Base-by-base conservation (phyloP, 352 stramenopile species). In the Globisporangium acanthophoron region DNA sequence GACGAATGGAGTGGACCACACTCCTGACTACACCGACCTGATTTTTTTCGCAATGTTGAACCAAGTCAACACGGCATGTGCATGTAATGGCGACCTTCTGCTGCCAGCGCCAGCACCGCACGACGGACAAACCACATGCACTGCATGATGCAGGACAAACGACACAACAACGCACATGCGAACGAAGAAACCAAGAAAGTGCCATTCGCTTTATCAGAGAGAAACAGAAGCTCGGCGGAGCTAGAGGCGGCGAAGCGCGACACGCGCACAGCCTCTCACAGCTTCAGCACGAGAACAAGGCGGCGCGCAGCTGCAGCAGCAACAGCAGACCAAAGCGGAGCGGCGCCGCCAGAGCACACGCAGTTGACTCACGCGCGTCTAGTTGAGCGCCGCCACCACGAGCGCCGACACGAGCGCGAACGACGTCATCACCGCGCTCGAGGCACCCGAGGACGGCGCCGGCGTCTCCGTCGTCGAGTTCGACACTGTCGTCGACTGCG, bases 311-410 rank as follows among this genome's bases (percentile, higher is more conserved):
- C 44, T 53, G 24, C 13, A 58, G 24, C 24, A 27, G 24, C 24
- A 27, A 27, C 24, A 27, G 24, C 24, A 27, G 24, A 27, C 9
- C 35, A 41, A 11, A 41, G 35, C 35, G 35, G 1, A 7, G 35
- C 35, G 12, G 43, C 31, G 15, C 41, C 29, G 5, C 53, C 37
- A 43, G 37, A 43, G 37, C 37, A 18, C 37, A 43, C 37, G 37
- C 37, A 43, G 37, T 43, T 12, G 13, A 18, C 37, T 43, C 37
- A 44, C 27, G 20, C 58, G 54, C 53, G 47, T 74, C 61, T 84
- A 84, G 65, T 84, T 80, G 59, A 76, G 54, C 59, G 69, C 24
- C 12, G 65, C 64, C 39, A 71, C 50, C 21, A 70, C 50, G n/a
- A 74, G 54, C 21, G 60, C 71, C 50, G 66, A 51, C 8, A 78